Base-by-base conservation (phyloP, 768 basidiomycete species). In the Cantharellus anzutake region DNA sequence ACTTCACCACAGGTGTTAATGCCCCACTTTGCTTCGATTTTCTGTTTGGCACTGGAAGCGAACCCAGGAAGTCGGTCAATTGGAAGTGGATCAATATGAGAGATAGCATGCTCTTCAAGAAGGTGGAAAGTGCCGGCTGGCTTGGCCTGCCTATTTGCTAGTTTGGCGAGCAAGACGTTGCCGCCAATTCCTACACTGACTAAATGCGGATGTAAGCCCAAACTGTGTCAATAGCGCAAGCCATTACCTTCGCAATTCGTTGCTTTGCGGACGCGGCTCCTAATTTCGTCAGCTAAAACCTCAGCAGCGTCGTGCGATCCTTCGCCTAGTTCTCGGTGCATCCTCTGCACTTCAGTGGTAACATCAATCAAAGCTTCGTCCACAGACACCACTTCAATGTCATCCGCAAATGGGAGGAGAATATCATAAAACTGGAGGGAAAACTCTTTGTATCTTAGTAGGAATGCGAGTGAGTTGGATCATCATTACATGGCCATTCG, bases 351-450 rank as follows among this genome's bases (percentile, higher is more conserved):
- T 70, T 64, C 73, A 3, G 71, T 76, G 0, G 87, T 83, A 14
- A 93, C 88, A 60, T 97, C 93, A 61, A 98, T 81, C 34, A 97
- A 76, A 0, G 91, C 94, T 68, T 99, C 96, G 62, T 99, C 96
- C 3, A 98, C 87, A 2, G 91, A 94, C 14, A 97, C 93, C 2
- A 93, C 92, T 71, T 97, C 84, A 2, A 98, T 74, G 64, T 92
- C 89, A 65, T 96, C 89, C 34, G 90, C 88, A 66, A 86, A 81
- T 0, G 78, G 73, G 82, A 97, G 87, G 40, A 98, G 76, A 59
- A 96, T 85, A 3, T 86, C 90, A 70, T 99, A 98, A 69, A 98
- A 97, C 42, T 83, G 76, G 57, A 92, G 70, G 0, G 94, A 92
- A 59, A 83, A 74, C 59, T 84, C 73, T 67, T 86, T 91, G 71